Evolutionary conservation across 169 alveolate genomes (phyloP).

Genomic region (Plasmodium sp.): DNA sequence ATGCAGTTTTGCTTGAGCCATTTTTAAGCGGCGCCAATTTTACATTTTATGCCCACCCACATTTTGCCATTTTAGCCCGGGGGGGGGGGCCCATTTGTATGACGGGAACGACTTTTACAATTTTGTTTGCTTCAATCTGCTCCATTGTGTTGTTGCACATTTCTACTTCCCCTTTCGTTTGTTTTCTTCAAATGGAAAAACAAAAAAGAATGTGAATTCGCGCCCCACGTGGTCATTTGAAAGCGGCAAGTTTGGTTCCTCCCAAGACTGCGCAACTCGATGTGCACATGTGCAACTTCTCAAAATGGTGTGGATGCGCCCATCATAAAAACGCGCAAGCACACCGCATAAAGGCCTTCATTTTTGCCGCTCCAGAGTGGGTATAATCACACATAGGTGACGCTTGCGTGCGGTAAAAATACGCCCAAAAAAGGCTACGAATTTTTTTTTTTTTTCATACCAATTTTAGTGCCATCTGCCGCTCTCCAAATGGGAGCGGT

Average conservation of each 20-base stretch:
- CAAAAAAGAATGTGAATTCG: not conserved
- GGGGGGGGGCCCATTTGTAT: not conserved
- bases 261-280: not conserved
- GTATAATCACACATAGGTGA: not conserved
- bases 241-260: not conserved
- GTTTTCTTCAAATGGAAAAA: not conserved
- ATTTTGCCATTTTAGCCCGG: not conserved
- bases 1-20: not conserved
- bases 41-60: not conserved
- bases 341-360: not conserved
- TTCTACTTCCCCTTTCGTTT: not conserved
- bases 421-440: not conserved
- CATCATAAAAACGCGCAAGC: not conserved
- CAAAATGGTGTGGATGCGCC: not conserved
- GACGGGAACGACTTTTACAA: not conserved
- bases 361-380: not conserved
- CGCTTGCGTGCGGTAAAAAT: not conserved
- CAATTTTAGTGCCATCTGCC: not conserved
- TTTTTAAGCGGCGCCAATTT: not conserved
- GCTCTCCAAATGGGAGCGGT: not conserved
- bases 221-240: not conserved
- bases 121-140: not conserved
- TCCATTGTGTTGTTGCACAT: not conserved
- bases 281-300: not conserved
- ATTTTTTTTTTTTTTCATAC: not conserved